These are phyloP conservation scores for Nepenthes gracilis DNA, from an alignment of 148 eudicot genomes.

Conservation along the genomic window DNA sequence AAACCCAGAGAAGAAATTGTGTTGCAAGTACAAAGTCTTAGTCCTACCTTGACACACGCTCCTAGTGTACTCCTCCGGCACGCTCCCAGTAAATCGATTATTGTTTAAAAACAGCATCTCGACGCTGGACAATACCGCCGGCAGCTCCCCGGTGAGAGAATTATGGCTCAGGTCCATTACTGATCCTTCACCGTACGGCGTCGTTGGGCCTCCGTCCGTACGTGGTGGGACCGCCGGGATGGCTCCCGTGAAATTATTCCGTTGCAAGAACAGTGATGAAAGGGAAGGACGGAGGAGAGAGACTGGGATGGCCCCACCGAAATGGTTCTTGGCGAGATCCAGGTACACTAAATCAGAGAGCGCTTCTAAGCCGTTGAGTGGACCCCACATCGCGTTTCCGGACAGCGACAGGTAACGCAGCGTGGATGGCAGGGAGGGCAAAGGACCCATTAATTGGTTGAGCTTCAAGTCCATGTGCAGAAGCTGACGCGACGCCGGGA, in stretches of 20 bases:
- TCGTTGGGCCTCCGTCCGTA: background rate
- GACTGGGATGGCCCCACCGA: constrained; percentile 51
- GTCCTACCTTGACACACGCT: constrained; percentile 23
- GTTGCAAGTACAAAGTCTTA: constrained; percentile 45
- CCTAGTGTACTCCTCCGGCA: constrained; percentile 27
- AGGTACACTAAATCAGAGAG: constrained; percentile 38
- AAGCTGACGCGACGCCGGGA: constrained; percentile 6
- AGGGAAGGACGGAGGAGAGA: constrained; percentile 29
- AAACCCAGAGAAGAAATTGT: constrained; percentile 38
- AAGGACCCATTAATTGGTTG: constrained; percentile 25
- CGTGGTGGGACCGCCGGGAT: constrained; percentile 3
- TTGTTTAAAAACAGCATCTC: constrained; percentile 42
- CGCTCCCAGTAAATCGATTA: constrained; percentile 37
- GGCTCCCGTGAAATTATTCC: constrained; percentile 42
- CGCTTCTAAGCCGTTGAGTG: constrained; percentile 22
- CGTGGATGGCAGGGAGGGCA: constrained; percentile 28
- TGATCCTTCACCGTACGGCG: constrained; percentile 24
- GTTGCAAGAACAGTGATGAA: constrained; percentile 31
- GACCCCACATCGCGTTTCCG: constrained; percentile 50
- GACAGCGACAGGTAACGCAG: constrained; percentile 54
- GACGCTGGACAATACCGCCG: constrained; percentile 20
- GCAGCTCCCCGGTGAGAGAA: constrained; percentile 24
- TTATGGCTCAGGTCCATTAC: constrained; percentile 56
- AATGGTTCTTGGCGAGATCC: constrained; percentile 52
- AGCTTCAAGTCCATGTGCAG: constrained; percentile 41